Percentiles rank a stretch among this genome's conserved stretches.
These are phyloP conservation scores for Botrytis fragariae DNA, from an alignment of 2,329 filamentous ascomycete species.

Conservation along the genomic window DNA sequence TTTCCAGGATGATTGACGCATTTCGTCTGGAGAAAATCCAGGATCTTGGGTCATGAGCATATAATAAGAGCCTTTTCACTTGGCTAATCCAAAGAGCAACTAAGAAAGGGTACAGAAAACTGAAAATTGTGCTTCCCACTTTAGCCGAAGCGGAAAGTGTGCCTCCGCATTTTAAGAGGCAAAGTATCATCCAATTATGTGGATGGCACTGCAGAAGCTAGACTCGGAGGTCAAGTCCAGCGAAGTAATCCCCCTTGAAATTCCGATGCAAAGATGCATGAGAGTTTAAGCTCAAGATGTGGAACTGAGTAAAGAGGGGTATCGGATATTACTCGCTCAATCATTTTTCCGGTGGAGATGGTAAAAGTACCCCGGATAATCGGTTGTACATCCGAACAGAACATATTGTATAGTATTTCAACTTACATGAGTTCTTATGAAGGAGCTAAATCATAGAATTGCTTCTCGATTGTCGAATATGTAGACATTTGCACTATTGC, in stretches of 20 bases:
- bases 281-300: neutral
- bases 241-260: neutral
- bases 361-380: neutral
- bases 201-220: neutral
- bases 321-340: neutral
- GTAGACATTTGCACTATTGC: neutral
- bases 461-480: neutral
- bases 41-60: neutral
- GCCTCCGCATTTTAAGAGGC: conserved; percentile 2
- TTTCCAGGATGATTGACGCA: neutral
- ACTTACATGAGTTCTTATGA: neutral
- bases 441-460: no score
- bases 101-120: neutral
- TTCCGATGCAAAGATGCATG: neutral
- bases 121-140: neutral
- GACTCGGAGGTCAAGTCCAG: neutral
- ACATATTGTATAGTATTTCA: neutral
- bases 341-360: neutral
- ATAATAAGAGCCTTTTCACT: neutral
- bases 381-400: neutral
- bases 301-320: conserved; percentile 10
- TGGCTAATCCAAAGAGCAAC: neutral
- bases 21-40: neutral
- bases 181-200: neutral
- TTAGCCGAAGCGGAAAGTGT: conserved; percentile 17